A percentile compares a stretch with the other conserved stretches of the same genome.
Evolutionary conservation across 2,329 filamentous ascomycete genomes (phyloP).

Genomic region (Colletotrichum tamarilloi): DNA sequence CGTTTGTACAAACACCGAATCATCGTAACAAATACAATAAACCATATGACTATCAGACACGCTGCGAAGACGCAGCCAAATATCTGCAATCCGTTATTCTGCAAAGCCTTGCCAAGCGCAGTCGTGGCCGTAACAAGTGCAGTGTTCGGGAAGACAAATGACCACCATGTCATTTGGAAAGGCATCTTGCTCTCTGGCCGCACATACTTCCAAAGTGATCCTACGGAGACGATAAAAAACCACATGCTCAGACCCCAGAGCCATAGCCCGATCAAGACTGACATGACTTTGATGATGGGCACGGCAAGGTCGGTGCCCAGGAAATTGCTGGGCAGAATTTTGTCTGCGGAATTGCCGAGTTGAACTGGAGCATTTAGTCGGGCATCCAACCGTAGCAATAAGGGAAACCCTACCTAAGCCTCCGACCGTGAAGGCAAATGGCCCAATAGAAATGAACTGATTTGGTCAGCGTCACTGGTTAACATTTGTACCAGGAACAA

Average conservation of each 20-base stretch:
- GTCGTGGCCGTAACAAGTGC: slow-evolving; percentile 80
- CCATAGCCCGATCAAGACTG: slow-evolving; percentile 77
- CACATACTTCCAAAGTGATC: slow-evolving; percentile 77
- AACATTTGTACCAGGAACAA: slow-evolving; percentile 5
- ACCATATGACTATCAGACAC: slow-evolving; percentile 75
- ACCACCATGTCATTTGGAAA: slow-evolving; percentile 89
- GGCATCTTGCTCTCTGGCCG: slow-evolving; percentile 68
- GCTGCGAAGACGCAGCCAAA: slow-evolving; percentile 75
- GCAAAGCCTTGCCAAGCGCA: slow-evolving; percentile 72
- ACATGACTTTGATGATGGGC: slow-evolving; percentile 58
- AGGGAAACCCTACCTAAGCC: slow-evolving; percentile 50
- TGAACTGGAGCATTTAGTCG: slow-evolving; percentile 45
- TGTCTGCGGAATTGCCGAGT: slow-evolving; percentile 55
- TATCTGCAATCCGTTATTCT: slow-evolving; percentile 69
- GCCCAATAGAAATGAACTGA: slow-evolving; percentile 83
- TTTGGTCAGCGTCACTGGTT: background rate
- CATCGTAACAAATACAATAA: slow-evolving; percentile 77
- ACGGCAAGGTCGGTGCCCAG: slow-evolving; percentile 54
- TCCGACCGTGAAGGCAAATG: slow-evolving; percentile 69
- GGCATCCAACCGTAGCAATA: background rate
- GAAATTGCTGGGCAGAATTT: slow-evolving; percentile 56
- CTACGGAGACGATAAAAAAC: slow-evolving; percentile 86
- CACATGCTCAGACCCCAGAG: slow-evolving; percentile 85
- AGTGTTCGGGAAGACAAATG: slow-evolving; percentile 85
- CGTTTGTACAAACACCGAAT: slow-evolving; percentile 71